Evolutionary conservation across 768 basidiomycete genomes (phyloP).

Genomic region (Suillus brevipes): DNA sequence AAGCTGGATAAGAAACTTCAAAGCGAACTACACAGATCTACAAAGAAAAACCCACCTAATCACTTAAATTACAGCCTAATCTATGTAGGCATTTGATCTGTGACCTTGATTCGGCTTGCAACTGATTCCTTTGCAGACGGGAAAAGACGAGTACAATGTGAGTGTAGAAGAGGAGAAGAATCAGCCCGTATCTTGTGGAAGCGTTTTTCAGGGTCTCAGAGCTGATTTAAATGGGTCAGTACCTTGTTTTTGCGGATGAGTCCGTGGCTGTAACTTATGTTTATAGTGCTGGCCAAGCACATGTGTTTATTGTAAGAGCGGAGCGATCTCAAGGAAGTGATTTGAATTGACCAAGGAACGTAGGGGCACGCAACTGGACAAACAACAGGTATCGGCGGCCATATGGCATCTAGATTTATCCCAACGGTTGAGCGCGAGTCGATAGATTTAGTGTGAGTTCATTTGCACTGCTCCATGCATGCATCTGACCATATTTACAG

Average conservation of each 20-base stretch:
- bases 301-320: conserved; percentile 77
- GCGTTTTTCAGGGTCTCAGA: conserved; percentile 83
- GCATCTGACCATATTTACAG: conserved; percentile 34
- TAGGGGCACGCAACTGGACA: conserved; percentile 91
- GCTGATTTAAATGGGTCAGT: conserved; percentile 82
- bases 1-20: conserved; percentile 63
- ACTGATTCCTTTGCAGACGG: conserved; percentile 51
- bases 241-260: not conserved
- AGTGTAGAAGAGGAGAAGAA: conserved; percentile 67
- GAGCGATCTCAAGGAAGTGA: conserved; percentile 18
- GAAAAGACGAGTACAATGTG: conserved; percentile 76
- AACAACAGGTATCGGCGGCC: conserved; percentile 79
- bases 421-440: conserved; percentile 96
- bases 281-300: conserved; percentile 60
- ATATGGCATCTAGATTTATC: conserved; percentile 82
- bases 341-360: conserved; percentile 9
- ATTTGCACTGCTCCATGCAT: not conserved
- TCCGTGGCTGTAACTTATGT: not conserved
- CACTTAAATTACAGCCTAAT: conserved; percentile 80
- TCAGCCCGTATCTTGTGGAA: conserved; percentile 62
- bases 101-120: not conserved
- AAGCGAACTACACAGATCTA: conserved; percentile 80
- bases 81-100: conserved; percentile 52
- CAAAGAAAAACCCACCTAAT: conserved; percentile 90
- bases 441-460: conserved; percentile 78